A percentile compares a stretch with the other conserved stretches of the same genome.
These are phyloP conservation scores for Serpula lacrymans DNA, from an alignment of 768 basidiomycete species.

Conservation along the genomic window DNA sequence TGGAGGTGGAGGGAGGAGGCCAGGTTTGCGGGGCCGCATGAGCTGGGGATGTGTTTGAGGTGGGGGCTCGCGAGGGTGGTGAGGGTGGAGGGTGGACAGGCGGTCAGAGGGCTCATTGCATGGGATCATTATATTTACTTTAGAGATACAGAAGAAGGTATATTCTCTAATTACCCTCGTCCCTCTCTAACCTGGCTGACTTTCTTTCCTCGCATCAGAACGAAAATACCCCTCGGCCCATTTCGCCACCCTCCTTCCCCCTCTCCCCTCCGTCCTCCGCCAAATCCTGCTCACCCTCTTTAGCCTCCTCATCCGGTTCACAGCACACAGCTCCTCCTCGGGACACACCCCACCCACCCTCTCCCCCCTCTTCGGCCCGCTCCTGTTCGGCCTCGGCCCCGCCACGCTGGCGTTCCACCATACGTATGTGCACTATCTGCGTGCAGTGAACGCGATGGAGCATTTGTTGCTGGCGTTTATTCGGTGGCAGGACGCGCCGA, in stretches of 20 bases:
- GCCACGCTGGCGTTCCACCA: slow-evolving; percentile 49
- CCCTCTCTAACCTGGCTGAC: slow-evolving; percentile 8
- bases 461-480: slow-evolving; percentile 91
- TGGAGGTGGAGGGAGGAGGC: slow-evolving; percentile 76
- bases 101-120: slow-evolving; percentile 78
- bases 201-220: slow-evolving; percentile 33
- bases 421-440: slow-evolving; percentile 70
- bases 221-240: slow-evolving; percentile 67
- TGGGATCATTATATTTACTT: slow-evolving; percentile 86
- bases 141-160: slow-evolving; percentile 80
- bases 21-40: slow-evolving; percentile 77
- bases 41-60: slow-evolving; percentile 87
- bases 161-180: slow-evolving; percentile 24
- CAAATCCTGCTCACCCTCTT: slow-evolving; percentile 67
- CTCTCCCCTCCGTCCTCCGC: slow-evolving; percentile 50
- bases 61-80: slow-evolving; percentile 88
- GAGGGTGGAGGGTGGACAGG: slow-evolving; percentile 62
- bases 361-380: slow-evolving; percentile 84
- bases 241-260: slow-evolving; percentile 65
- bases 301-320: slow-evolving; percentile 76
- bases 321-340: slow-evolving; percentile 78
- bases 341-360: slow-evolving; percentile 91
- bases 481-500: slow-evolving; percentile 69
- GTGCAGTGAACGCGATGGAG: slow-evolving; percentile 83
- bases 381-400: slow-evolving; percentile 78